phyloP scores from a whole-genome alignment of 148 eudicot genomes.

The Amaranthus hypochondriacus region DNA sequence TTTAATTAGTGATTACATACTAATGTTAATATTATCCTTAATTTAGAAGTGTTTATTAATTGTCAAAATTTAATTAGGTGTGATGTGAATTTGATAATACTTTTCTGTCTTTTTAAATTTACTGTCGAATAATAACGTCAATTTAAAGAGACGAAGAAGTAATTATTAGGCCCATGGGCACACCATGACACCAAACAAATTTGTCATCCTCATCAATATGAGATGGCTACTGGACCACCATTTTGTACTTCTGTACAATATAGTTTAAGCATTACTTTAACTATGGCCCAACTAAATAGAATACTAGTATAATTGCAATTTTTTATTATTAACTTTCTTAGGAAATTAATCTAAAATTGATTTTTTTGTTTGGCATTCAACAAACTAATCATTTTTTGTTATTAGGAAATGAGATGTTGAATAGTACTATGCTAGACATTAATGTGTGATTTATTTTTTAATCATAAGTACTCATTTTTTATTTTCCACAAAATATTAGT shows the following conservation, averaged over 20 bases:
- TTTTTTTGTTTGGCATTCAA: background rate
- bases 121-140: no score
- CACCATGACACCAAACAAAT: background rate
- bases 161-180: no score
- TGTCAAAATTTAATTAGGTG: background rate
- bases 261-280: background rate
- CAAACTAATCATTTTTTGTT: conserved; percentile 8
- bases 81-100: background rate
- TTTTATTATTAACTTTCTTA: background rate
- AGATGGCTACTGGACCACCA: conserved; percentile 18
- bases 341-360: background rate
- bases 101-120: background rate
- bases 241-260: conserved; percentile 9
- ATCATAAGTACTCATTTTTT: background rate
- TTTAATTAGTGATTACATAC: no score
- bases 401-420: conserved; percentile 2
- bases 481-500: conserved; percentile 6
- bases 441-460: conserved; percentile 7
- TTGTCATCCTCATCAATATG: conserved; percentile 12
- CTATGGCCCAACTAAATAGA: conserved; percentile 14
- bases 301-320: background rate
- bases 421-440: background rate
- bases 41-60: background rate
- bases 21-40: background rate
- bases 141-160: no score